Conservation (phyloP, 2,329 filamentous ascomycete genomes). For the Cercospora sp. region DNA sequence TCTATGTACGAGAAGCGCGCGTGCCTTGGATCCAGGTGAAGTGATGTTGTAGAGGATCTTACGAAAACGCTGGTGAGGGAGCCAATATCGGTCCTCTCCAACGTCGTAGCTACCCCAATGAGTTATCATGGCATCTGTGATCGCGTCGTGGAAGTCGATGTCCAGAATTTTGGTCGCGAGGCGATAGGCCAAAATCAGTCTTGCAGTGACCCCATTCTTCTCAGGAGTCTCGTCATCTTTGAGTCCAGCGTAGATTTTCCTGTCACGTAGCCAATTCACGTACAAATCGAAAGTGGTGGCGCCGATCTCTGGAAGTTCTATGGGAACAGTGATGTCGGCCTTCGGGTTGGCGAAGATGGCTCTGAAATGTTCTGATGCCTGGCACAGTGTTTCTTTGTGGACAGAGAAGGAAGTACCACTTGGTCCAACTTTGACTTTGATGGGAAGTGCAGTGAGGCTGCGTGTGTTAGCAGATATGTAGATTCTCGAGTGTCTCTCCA, state of each 20-base stretch:
- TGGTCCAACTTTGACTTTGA: neutral
- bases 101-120: neutral
- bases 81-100: neutral
- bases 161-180: slow-evolving; percentile 19
- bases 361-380: slow-evolving; percentile 8
- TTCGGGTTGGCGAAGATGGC: neutral
- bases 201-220: neutral
- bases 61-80: neutral
- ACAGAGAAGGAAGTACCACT: slow-evolving; percentile 6
- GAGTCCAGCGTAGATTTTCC: neutral
- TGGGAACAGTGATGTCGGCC: neutral
- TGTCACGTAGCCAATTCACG: slow-evolving; percentile 9
- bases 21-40: neutral
- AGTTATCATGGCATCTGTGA: slow-evolving; percentile 9
- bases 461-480: neutral
- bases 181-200: slow-evolving; percentile 6
- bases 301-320: neutral
- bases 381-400: neutral
- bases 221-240: neutral
- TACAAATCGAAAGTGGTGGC: neutral
- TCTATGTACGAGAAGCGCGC: neutral
- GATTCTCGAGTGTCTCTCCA: neutral
- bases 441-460: neutral
- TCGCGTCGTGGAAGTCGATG: slow-evolving; percentile 20
- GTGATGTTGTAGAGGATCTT: neutral